These are phyloP conservation scores for Lodderomyces theae DNA, from an alignment of 1,139 yeast genomes.

Conservation along the genomic window DNA sequence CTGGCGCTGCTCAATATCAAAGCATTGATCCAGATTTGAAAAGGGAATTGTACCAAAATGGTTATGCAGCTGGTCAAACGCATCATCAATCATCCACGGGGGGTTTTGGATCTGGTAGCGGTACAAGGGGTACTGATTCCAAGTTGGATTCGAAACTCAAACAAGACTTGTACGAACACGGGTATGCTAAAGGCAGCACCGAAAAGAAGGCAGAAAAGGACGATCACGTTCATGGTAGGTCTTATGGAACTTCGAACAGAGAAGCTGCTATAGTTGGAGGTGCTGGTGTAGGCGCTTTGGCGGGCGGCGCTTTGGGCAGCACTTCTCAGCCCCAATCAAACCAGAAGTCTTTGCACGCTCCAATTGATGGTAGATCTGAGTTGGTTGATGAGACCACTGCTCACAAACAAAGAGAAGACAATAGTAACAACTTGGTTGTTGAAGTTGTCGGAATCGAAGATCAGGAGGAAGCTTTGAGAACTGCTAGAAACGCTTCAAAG, in stretches of 20 bases:
- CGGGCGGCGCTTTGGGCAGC: constrained; percentile 4
- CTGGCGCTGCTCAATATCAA: constrained; percentile 4
- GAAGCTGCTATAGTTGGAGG: constrained; percentile 13
- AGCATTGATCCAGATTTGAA: constrained; percentile 5
- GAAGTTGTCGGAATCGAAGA: constrained; percentile 41
- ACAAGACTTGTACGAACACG: constrained; percentile 14
- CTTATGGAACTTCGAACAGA: constrained; percentile 9
- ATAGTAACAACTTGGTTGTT: constrained; percentile 23
- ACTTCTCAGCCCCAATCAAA: not conserved
- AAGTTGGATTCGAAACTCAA: constrained; percentile 8
- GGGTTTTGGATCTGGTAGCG: constrained; percentile 3
- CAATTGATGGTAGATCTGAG: constrained; percentile 5
- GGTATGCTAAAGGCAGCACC: constrained; percentile 13
- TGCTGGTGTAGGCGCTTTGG: constrained; percentile 7
- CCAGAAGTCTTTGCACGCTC: constrained; percentile 3
- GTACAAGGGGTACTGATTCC: constrained; percentile 8
- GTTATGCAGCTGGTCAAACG: constrained; percentile 6
- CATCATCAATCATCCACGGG: constrained; percentile 2
- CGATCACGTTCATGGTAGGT: not conserved
- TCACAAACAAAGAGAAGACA: constrained; percentile 7
- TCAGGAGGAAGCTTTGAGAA: constrained; percentile 29
- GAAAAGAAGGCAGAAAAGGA: constrained; percentile 11
- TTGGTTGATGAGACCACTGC: constrained; percentile 9
- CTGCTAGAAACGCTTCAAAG: constrained; percentile 37
- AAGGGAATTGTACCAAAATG: constrained; percentile 8